A percentile compares a stretch with the other conserved stretches of the same genome.
phyloP scores from a whole-genome alignment of 208 protist species.

The Crithidia acanthocephali region DNA sequence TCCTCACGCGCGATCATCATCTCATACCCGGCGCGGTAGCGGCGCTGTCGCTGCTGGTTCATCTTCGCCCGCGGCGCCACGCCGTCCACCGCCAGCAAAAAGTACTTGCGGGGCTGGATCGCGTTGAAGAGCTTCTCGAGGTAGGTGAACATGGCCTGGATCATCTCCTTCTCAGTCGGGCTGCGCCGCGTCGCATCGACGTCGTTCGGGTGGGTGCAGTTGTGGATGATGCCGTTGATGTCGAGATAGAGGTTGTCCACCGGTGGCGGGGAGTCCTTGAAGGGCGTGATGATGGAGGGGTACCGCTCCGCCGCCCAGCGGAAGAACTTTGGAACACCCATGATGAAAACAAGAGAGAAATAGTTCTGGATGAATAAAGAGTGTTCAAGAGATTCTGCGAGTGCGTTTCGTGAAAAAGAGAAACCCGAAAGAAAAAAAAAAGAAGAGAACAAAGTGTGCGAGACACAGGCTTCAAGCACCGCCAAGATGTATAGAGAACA shows the following conservation, averaged over 20 bases:
- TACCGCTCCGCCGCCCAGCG: constrained; percentile 97
- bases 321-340: constrained; percentile 98
- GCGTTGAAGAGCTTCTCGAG: constrained; percentile 97
- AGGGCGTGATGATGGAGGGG: constrained; percentile 93
- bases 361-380: neutral
- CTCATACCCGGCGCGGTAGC: constrained; percentile 93
- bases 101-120: constrained; percentile 95
- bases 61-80: constrained; percentile 99
- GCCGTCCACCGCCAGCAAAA: constrained; percentile 98
- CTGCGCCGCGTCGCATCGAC: constrained; percentile 73
- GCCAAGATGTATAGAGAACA: too few species aligned
- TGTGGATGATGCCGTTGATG: constrained; percentile 99
- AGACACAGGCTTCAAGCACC: too few species aligned
- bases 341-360: constrained; percentile 22
- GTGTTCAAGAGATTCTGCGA: neutral
- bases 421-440: too few species aligned
- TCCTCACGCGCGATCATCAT: constrained; percentile 87
- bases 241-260: constrained; percentile 99
- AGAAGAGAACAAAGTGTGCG: too few species aligned
- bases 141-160: constrained; percentile 96
- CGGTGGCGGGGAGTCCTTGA: constrained; percentile 87
- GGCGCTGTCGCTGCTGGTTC: constrained; percentile 99
- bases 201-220: constrained; percentile 97
- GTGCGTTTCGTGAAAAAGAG: neutral
- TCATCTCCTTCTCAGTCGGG: constrained; percentile 96